Evolutionary conservation across 352 stramenopile species (phyloP), one percentile per base, ranked within the genome.

Genomic region (Phytophthora litchii): DNA sequence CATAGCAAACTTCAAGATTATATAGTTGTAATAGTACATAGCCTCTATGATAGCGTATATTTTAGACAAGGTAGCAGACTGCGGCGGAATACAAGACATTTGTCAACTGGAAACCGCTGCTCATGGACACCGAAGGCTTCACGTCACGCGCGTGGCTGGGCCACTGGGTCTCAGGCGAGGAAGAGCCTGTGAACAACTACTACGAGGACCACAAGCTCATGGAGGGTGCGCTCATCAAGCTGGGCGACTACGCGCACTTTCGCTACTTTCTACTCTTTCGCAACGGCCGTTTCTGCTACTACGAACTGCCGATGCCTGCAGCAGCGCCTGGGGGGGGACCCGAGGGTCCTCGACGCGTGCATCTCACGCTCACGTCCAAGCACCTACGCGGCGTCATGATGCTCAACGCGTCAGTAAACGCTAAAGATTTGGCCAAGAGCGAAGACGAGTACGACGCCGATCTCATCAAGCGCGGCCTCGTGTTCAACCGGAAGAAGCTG

Each of bases 221-320:
- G 83, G 85, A 94, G 43, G 85, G 85, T 17, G 76, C 85, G 43
- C 77, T 94, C 35, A 94, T 94, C 61, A 94, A 94, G 60, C 66
- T 91, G 29, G 85, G 85, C 51, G 85, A 94, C 62, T 94, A 94
- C 62, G 83, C 85, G 67, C 85, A 92, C 54, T 94, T 90, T 55
- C 83, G 85, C 14, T 94, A 94, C 67, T 94, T 94, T 52, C 50
- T 92, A 43, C 80, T 94, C 6, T 92, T 82, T 58, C 80, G 83
- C 52, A 92, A 91, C 43, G 85, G 85, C 27, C 77, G 83, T 44
- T 88, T 94, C 59, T 92, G 84, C 75, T 94, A 94, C 70, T 94
- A 94, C 61, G 85, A 94, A 62, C 66, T 94, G 46, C 81, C 83
- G 14, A 86, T 94, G 62, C 76, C 77, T 16, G 60, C 74, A 3